Evolutionary conservation across 2,329 filamentous ascomycete genomes (phyloP).

Genomic region (Fusarium albidum): DNA sequence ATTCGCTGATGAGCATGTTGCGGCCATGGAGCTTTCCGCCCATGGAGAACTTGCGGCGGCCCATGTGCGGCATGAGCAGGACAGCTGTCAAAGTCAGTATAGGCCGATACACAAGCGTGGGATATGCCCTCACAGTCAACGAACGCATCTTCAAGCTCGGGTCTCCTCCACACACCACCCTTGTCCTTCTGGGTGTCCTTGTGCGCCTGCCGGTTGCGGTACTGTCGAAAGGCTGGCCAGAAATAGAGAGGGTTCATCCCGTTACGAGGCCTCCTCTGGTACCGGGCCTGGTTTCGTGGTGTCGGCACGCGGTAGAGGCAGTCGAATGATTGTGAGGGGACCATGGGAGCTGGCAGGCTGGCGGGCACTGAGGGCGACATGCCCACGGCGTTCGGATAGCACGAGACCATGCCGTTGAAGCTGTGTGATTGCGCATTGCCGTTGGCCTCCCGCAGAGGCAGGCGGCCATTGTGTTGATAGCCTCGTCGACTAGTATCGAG

Average conservation of each 20-base stretch:
- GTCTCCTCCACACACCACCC: conserved; percentile 60
- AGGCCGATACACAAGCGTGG: background rate
- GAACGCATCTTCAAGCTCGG: conserved; percentile 71
- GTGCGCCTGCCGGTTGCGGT: conserved; percentile 70
- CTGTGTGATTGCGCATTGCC: conserved; percentile 58
- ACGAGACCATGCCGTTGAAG: conserved; percentile 53
- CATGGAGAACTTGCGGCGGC: conserved; percentile 71
- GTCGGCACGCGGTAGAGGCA: conserved; percentile 50
- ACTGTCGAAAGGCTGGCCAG: conserved; percentile 70
- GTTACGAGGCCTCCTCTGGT: conserved; percentile 47
- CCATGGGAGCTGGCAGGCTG: conserved; percentile 59
- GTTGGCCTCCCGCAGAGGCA: conserved; percentile 61
- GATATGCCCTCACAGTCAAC: conserved; percentile 64
- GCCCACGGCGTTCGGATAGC: conserved; percentile 53
- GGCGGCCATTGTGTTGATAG: conserved; percentile 46
- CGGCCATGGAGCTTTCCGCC: conserved; percentile 70
- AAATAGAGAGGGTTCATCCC: conserved; percentile 67
- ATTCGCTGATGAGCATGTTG: conserved; percentile 76
- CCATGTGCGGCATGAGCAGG: conserved; percentile 71
- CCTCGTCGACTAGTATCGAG: conserved; percentile 55
- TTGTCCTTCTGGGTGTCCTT: conserved; percentile 68
- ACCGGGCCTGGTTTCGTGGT: conserved; percentile 47
- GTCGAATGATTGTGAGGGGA: conserved; percentile 59
- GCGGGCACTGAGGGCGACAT: conserved; percentile 56
- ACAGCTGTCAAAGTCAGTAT: conserved; percentile 61